Evolutionary conservation across 441 rosid species (phyloP).

Genomic region (Brassica balearica): DNA sequence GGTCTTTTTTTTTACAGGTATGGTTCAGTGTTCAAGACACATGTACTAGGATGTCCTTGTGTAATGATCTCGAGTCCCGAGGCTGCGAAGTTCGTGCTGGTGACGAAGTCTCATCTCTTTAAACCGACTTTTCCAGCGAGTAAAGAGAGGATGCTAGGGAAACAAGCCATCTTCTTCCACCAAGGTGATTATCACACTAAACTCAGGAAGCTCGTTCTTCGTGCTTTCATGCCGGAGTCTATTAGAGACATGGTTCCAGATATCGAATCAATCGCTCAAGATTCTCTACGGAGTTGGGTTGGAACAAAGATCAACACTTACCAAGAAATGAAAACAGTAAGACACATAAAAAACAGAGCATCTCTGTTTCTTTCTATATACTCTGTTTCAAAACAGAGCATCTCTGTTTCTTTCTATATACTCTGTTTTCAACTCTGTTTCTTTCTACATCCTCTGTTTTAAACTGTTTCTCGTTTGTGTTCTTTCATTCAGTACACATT

Average conservation of each 20-base stretch:
- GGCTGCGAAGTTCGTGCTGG: conserved; percentile 90
- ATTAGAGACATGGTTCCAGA: conserved; percentile 60
- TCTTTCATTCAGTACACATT: conserved; percentile 68
- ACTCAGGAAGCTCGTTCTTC: conserved; percentile 87
- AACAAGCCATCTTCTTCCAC: conserved; percentile 92
- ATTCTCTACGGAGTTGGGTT: conserved; percentile 59
- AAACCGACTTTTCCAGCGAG: conserved; percentile 98
- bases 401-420: neutral
- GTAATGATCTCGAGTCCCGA: conserved; percentile 96
- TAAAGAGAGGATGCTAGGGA: conserved; percentile 94
- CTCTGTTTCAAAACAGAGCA: conserved; percentile 6
- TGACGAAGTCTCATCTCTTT: conserved; percentile 78
- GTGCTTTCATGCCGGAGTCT: conserved; percentile 83
- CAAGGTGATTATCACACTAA: conserved; percentile 88
- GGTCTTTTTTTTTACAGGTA: conserved; percentile 47
- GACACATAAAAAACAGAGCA: neutral
- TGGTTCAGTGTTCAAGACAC: conserved; percentile 90
- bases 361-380: neutral
- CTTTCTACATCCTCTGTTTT: neutral
- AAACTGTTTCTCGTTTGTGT: neutral
- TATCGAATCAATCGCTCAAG: conserved; percentile 64
- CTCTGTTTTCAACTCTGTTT: neutral
- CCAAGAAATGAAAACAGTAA: conserved; percentile 91
- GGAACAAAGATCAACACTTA: conserved; percentile 75
- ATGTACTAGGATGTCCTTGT: conserved; percentile 93